Base-by-base conservation (phyloP, 2,329 filamentous ascomycete species). In the Aureobasidium sp. region DNA sequence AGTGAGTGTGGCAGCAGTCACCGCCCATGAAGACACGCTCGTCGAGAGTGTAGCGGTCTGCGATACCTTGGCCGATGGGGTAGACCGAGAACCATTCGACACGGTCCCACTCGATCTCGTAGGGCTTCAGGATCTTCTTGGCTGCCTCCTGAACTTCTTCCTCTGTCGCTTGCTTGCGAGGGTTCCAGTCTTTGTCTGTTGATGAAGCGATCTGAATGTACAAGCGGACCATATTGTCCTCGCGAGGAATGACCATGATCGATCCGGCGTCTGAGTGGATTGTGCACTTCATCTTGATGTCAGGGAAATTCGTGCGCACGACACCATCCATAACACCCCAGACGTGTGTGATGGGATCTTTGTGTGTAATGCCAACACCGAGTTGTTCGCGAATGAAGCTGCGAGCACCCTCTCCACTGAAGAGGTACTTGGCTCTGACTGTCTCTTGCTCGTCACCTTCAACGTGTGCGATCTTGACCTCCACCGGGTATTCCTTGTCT, bases 381-480 rank as follows among this genome's bases (percentile, higher is more conserved):
- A 96, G 72, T 67, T 84, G 76, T 60, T 84, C 78, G 60, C 83
- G 74, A 7, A 85, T 77, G 65, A 84, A 84, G 68, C 81, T 84
- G 64, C 79, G 77, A 25, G 83, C 82, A 47, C 83, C 83, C 70
- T 85, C 83, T 38, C 81, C 83, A 67, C 81, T 83, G 71, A 85
- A 85, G 13, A 85, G 72, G 63, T 85, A 85, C 72, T 84, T 85
- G 42, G 83, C 74, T 60, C 81, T 77, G 11, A 85, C 77, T 1
- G 77, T 91, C 74, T 95, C 88, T 38, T 79, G 79, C 9, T 79
- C 76, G 23, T 83, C 83, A 31, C 89, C 89, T 68, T 95, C 88
- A 15, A 91, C 79, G 67, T 92, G 88, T 69, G 87, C 84, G 50
- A 96, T 75, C 61, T 85, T 80, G 29, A 96, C 90, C 65, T 89